A percentile compares a stretch with the other conserved stretches of the same genome.
phyloP scores from a whole-genome alignment of 768 basidiomycete genomes.

The Mycena indigotica region DNA sequence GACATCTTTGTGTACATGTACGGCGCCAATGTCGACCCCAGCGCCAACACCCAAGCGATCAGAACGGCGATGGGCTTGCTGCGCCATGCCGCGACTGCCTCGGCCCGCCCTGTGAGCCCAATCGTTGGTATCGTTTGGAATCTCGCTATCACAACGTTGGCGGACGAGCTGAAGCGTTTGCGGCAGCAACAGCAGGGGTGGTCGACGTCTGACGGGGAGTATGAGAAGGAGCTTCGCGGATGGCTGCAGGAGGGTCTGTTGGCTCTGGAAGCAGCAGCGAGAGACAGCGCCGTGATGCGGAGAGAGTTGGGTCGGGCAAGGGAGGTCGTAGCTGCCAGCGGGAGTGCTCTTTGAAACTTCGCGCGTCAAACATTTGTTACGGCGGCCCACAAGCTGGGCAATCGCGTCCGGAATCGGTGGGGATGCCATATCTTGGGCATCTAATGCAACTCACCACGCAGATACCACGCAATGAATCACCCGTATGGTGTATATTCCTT shows the following conservation, averaged over 20 bases:
- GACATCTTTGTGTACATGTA: not conserved
- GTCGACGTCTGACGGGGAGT: not conserved
- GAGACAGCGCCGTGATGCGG: not conserved
- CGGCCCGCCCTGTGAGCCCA: not conserved
- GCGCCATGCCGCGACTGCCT: not conserved
- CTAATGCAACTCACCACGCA: no score
- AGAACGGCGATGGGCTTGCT: not conserved
- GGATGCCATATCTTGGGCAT: no score
- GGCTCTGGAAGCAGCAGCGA: not conserved
- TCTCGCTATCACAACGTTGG: not conserved
- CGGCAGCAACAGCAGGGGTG: not conserved
- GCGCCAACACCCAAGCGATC: not conserved
- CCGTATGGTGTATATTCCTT: no score
- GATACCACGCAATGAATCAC: no score
- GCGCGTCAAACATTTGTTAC: not conserved
- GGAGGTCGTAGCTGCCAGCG: not conserved
- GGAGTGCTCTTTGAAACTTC: not conserved
- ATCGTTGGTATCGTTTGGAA: not conserved
- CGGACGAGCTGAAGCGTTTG: not conserved
- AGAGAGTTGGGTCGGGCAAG: not conserved
- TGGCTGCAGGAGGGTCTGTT: not conserved
- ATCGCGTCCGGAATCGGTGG: no score
- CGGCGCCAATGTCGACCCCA: not conserved
- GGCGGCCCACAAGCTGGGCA: no score
- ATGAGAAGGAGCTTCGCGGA: not conserved